Percentiles rank a stretch among this genome's conserved stretches.
phyloP scores from a whole-genome alignment of 2,329 filamentous ascomycete genomes.

The Fusarium sp. region DNA sequence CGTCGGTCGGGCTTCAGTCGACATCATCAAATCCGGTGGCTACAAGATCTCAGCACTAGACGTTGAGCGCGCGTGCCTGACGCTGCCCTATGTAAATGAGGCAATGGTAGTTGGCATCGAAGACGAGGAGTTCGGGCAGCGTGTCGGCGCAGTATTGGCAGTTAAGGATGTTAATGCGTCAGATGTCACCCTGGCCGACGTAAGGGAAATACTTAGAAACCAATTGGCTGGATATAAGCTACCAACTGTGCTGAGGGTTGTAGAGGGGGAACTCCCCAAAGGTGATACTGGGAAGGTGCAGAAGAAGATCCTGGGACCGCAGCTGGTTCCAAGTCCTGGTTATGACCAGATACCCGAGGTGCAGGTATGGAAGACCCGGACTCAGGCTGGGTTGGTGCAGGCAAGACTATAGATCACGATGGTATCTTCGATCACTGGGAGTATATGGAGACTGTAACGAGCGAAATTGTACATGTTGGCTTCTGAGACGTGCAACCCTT shows the following conservation, averaged over 20 bases:
- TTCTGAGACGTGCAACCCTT: no score
- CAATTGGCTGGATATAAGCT: background rate
- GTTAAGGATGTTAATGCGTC: background rate
- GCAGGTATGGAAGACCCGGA: background rate
- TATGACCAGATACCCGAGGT: background rate
- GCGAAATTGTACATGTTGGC: no score
- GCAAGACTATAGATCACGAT: background rate
- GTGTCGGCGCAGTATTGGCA: background rate
- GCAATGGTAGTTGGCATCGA: background rate
- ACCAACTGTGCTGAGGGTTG: background rate
- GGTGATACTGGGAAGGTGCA: background rate
- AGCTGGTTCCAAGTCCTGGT: background rate
- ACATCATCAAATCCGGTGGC: background rate
- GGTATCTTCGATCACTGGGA: background rate
- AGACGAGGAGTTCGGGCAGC: background rate
- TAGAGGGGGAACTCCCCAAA: background rate
- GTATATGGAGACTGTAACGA: background rate
- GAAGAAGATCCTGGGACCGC: background rate
- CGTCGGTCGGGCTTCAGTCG: background rate
- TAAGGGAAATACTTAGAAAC: background rate
- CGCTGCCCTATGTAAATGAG: background rate
- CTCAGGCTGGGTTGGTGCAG: background rate
- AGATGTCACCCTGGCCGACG: background rate
- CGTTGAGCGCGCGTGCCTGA: background rate
- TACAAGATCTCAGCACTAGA: conserved; percentile 1